Evolutionary conservation across 805 yeast species (phyloP), one percentile per base, ranked within the genome.

Genomic region (Saturnispora hagleri): DNA sequence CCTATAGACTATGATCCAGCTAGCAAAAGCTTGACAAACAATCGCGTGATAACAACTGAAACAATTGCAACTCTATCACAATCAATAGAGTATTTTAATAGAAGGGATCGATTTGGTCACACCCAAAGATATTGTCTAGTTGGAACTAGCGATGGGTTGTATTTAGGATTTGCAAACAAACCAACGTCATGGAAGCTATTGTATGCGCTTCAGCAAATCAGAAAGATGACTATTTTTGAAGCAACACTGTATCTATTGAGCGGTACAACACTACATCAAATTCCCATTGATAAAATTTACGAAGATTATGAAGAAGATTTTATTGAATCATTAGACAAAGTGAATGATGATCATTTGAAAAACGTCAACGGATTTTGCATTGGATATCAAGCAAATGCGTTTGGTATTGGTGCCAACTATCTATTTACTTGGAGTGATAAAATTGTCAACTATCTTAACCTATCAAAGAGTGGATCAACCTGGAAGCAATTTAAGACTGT

Each of bases 351-450:
- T n/a, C 47, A 49, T 35, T 9, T 49, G 47, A 49, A 43, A 64
- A 67, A 80, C 62, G 80, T 81, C 0, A 66, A 76, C 2, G 81
- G 76, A 56, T 89, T 86, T 67, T 77, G 76, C 46, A 69, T 85
- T 54, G 96, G 93, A 0, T 76, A 73, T 31, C 88, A 89, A 62
- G 74, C 81, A 81, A 79, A 64, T 73, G 79, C 55, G 78, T 72
- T 42, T 73, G 79, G 74, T 20, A 31, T 17, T 24, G 53, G 52
- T 3, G 45, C 52, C 8, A 55, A 57, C 67, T 72, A 60, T 67
- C 64, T 48, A 58, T 65, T 83, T 79, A 73, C 84, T 78, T 53
- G 75, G 77, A 62, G 72, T 70, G 53, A 82, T 81, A 26, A 73
- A 43, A 53, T 77, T 72, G 47, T 71, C 60, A 24, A 71, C 69